Evolutionary conservation across 2,329 filamentous ascomycete genomes (phyloP).

Genomic region (Raffaelea albimanens): DNA sequence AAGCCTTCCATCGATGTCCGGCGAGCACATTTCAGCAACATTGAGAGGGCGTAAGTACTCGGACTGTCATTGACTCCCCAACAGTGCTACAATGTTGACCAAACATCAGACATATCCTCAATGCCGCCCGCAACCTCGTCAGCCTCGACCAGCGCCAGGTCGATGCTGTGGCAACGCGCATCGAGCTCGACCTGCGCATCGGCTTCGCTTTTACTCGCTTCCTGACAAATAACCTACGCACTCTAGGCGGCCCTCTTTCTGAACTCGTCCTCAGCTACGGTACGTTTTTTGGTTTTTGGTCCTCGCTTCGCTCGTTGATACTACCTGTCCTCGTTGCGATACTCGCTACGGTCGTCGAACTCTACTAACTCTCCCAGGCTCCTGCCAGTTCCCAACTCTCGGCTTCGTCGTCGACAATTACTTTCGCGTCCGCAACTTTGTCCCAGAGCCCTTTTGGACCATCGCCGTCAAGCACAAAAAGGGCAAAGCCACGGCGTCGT

Average conservation of each 20-base stretch:
- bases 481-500: conserved; percentile 70
- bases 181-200: conserved; percentile 86
- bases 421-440: conserved; percentile 86
- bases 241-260: conserved; percentile 57
- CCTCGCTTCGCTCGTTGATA: neutral
- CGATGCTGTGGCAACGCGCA: conserved; percentile 77
- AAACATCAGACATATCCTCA: conserved; percentile 63
- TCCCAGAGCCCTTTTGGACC: conserved; percentile 84
- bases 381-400: conserved; percentile 92
- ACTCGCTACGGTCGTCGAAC: conserved; percentile 5
- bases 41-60: conserved; percentile 63
- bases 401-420: conserved; percentile 97
- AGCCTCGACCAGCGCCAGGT: conserved; percentile 78
- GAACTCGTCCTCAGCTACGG: conserved; percentile 72
- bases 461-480: conserved; percentile 77
- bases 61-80: neutral
- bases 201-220: conserved; percentile 89
- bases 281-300: conserved; percentile 23
- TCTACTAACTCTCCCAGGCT: conserved; percentile 42
- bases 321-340: conserved; percentile 8
- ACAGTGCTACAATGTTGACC: too few relatives aligned
- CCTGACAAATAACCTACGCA: conserved; percentile 68
- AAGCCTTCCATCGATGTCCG: conserved; percentile 71
- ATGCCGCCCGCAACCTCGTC: conserved; percentile 68
- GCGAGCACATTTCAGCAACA: conserved; percentile 88